A percentile compares a stretch with the other conserved stretches of the same genome.
Evolutionary conservation across 306 rosid genomes (phyloP).

Genomic region (Cicer bijugum): DNA sequence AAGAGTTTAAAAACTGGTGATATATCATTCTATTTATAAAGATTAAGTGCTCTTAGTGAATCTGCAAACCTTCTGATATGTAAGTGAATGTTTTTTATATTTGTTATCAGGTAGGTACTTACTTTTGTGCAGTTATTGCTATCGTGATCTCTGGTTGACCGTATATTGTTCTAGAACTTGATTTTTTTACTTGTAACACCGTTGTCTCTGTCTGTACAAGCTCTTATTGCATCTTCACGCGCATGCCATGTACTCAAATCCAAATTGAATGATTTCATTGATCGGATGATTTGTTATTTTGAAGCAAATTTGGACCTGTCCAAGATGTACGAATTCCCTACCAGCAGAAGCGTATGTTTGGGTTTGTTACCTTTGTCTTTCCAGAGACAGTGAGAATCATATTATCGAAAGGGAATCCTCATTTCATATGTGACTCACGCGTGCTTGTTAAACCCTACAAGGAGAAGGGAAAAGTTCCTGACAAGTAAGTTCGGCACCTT

Average conservation of each 20-base stretch:
- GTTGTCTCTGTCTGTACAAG: not conserved
- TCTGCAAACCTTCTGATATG: not conserved
- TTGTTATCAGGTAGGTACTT: not conserved
- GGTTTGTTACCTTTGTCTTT: slow-evolving; percentile 90
- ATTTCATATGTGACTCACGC: slow-evolving; percentile 94
- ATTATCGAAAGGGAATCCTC: slow-evolving; percentile 93
- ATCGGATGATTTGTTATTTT: slow-evolving; percentile 39
- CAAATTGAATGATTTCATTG: slow-evolving; percentile 37
- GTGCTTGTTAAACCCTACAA: slow-evolving; percentile 98
- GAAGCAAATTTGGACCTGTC: slow-evolving; percentile 94
- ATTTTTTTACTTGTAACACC: not conserved
- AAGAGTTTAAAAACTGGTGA: not conserved
- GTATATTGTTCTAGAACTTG: not conserved
- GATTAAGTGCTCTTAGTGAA: slow-evolving; percentile 7
- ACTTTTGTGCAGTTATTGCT: slow-evolving; percentile 3
- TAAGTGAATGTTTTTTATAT: not conserved
- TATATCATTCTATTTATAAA: not conserved
- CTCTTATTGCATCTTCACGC: not conserved
- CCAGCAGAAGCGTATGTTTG: slow-evolving; percentile 98
- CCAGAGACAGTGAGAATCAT: slow-evolving; percentile 92
- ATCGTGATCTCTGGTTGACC: slow-evolving; percentile 17
- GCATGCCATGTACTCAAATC: not conserved
- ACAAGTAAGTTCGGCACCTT: slow-evolving; percentile 58
- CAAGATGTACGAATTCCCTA: slow-evolving; percentile 98
- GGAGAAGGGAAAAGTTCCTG: slow-evolving; percentile 94